Evolutionary conservation across 2,329 filamentous ascomycete species (phyloP).

Genomic region (Verticillium albo-atrum): DNA sequence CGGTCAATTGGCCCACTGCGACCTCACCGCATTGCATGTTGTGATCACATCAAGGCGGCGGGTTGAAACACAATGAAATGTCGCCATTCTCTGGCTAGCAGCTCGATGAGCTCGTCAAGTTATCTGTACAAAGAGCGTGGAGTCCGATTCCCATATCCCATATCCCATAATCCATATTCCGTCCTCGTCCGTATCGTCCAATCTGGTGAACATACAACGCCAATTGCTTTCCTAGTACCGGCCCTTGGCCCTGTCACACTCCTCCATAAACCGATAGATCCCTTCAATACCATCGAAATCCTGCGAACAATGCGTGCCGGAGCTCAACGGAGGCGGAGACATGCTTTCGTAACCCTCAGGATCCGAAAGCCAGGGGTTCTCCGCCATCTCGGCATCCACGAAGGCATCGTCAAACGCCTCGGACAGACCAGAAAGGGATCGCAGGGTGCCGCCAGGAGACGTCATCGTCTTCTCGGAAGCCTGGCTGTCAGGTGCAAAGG

Average conservation of each 20-base stretch:
- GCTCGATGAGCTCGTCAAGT: not conserved
- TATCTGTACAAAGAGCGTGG: conserved; percentile 3
- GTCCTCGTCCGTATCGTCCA: not conserved
- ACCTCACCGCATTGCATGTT: not conserved
- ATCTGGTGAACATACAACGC: not conserved
- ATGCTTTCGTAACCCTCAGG: conserved; percentile 45
- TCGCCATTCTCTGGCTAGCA: not conserved
- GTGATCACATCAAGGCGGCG: too few species aligned
- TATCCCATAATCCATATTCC: not conserved
- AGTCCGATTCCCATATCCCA: not conserved
- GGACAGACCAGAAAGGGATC: conserved; percentile 35
- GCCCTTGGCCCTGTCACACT: conserved; percentile 41
- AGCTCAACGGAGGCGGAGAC: conserved; percentile 39
- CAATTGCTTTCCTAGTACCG: not conserved
- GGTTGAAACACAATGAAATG: too few species aligned
- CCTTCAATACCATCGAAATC: conserved; percentile 53
- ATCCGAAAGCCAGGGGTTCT: conserved; percentile 45
- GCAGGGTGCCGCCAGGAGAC: conserved; percentile 44
- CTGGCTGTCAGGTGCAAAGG: conserved; percentile 64
- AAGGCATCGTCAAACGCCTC: conserved; percentile 31
- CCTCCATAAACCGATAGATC: conserved; percentile 54
- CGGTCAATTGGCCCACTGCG: not conserved
- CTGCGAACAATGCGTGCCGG: conserved; percentile 37
- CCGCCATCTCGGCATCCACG: conserved; percentile 32
- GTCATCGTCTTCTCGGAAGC: conserved; percentile 25